phyloP scores from a whole-genome alignment of 768 basidiomycete genomes.

The Amanita molliuscula region DNA sequence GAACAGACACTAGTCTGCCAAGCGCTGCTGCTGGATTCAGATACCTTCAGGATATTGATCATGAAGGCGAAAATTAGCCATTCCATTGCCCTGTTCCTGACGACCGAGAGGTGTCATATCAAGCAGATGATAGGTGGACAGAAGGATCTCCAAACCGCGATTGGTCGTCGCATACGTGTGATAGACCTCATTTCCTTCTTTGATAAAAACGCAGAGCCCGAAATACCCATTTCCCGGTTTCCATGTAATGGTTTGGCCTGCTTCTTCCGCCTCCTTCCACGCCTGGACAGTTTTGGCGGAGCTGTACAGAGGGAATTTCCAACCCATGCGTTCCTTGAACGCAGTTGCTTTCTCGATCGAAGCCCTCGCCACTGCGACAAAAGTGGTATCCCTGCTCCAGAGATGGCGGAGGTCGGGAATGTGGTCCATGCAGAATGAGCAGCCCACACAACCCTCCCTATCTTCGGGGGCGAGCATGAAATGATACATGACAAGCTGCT shows the following conservation, averaged over 20 bases:
- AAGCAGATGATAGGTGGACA: neutral
- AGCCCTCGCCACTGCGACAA: neutral
- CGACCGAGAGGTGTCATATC: neutral
- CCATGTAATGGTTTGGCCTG: neutral
- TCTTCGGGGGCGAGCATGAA: neutral
- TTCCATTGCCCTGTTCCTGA: neutral
- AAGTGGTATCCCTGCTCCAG: neutral
- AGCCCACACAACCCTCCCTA: neutral
- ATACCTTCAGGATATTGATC: neutral
- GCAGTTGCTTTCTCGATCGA: neutral
- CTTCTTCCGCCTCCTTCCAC: neutral
- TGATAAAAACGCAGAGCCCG: neutral
- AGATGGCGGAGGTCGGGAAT: neutral
- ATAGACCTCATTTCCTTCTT: constrained; percentile 1
- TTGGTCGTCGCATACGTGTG: neutral
- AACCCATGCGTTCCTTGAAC: constrained; percentile 2
- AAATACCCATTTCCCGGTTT: constrained; percentile 1
- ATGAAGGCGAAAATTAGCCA: neutral
- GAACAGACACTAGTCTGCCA: too few relatives aligned
- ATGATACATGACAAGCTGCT: neutral
- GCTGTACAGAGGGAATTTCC: neutral
- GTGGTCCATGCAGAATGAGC: constrained; percentile 1
- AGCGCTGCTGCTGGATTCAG: too few relatives aligned
- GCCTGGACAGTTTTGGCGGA: neutral
- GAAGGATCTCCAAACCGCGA: neutral